Evolutionary conservation across 2,329 filamentous ascomycete species (phyloP), one percentile per base, ranked within the genome.

Genomic region (Nigrograna mackinnonii): DNA sequence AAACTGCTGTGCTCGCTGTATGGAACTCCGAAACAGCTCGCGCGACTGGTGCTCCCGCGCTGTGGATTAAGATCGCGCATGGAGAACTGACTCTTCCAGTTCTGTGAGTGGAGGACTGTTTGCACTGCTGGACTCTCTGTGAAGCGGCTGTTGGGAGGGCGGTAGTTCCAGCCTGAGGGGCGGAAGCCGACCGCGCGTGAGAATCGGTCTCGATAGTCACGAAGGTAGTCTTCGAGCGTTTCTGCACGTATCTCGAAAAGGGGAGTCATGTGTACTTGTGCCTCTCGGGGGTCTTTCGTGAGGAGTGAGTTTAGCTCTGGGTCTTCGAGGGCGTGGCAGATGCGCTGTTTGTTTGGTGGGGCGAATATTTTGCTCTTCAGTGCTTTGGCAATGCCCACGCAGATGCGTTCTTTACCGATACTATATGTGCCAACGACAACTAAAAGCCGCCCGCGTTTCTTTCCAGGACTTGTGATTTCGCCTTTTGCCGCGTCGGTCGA

Each of bases 1-100:
- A 99, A 99, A 48, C 89, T 95, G 66, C 88, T 94, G 67, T 99
- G 94, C 72, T 99, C 94, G 38, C 86, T 91, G 65, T 99, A 99
- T 2, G 94, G 94, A 2, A 97, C 94, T 1, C 90, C 91, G 55
- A 95, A 96, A 66, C 91, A 96, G 66, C 87, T 86, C 26, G 88
- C 88, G 55, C 92, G 85, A 35, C 79, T 79, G 3, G 87, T 91
- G 68, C 87, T 91, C 3, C 94, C 94, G 4, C 90, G 80, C 69
- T 96, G 90, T 0, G 90, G 86, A 0, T 83, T 77, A 30, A 99
- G 79, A 45, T 96, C 88, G 6, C 76, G 72, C 56, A 83, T 82
- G 1, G 77, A 77, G 64, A 91, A 97, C 2, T 80, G 74, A 9
- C 85, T 85, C 57, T 84, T 83, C 92, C 94, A 97, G 5, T 80